Base-by-base conservation (phyloP, 768 basidiomycete species). In the Lentinula aciculospora region DNA sequence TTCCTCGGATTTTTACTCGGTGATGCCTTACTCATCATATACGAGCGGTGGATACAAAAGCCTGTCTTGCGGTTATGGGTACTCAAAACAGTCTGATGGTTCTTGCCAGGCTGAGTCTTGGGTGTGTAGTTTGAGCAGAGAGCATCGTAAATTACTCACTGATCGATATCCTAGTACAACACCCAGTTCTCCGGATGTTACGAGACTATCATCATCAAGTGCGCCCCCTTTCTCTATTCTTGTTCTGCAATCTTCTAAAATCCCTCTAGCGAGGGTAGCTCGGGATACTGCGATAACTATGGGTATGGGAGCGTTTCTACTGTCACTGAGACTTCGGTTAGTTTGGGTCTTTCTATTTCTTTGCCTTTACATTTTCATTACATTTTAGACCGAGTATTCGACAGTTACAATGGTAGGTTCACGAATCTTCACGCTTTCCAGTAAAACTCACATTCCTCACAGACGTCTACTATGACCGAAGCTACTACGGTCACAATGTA, bases 61-160 rank as follows among this genome's bases (percentile, higher is more conserved):
- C 67, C 70, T 89, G 68, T 70, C 78, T 61, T 90, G 88, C 66
- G 88, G 88, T 51, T 90, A 90, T 66, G 88, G 87, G 25, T 84
- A 84, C 65, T 63, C 69, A 48, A 86, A 85, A 71, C 69, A 67
- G 56, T 71, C 58, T 46, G 78, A 85, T 66, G 85, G 84, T 32
- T 75, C 72, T 48, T 89, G 88, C 68, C 59, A 69, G 21, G 63
- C 72, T 25, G 67, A 81, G 67, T 76, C 78, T 53, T 89, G 88
- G 87, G 86, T 87, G 64, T 60, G 78, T 73, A 5, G 10, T 23
- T 39, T 10, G 21, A 44, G 8, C n/a, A 9, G 42, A n/a, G 1
- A 21, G n/a, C 59, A 31, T 51, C 45, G 2, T 54, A 15, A 8
- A 9, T 15, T 4, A 58, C 29, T 7, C 19, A 44, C 13, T 6